A percentile compares a stretch with the other conserved stretches of the same genome.
Evolutionary conservation across 208 protist species (phyloP).

Genomic region (Wallacemonas sp.): DNA sequence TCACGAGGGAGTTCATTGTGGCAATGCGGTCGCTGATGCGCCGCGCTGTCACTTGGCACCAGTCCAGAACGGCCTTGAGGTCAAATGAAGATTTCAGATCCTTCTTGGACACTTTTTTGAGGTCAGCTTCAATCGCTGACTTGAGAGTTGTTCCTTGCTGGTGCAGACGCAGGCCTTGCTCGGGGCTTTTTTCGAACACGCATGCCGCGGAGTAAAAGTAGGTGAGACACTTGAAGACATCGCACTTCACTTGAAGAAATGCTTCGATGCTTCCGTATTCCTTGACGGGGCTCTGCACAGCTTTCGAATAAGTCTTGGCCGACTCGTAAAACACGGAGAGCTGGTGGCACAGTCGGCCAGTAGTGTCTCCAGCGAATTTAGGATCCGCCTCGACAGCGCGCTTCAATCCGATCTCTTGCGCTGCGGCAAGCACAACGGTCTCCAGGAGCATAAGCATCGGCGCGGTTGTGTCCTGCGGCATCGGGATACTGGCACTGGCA

Average conservation of each 20-base stretch:
- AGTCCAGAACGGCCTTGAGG: slow-evolving; percentile 35
- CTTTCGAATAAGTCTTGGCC: slow-evolving; percentile 18
- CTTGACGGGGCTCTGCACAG: slow-evolving; percentile 25
- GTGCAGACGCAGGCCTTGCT: slow-evolving; percentile 38
- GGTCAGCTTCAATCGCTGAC: slow-evolving; percentile 1
- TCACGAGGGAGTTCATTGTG: slow-evolving; percentile 65
- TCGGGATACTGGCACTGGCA: slow-evolving; percentile 29
- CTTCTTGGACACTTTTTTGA: slow-evolving; percentile 22
- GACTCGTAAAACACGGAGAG: slow-evolving; percentile 52
- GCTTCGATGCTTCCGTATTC: slow-evolving; percentile 30
- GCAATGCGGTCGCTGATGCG: slow-evolving; percentile 45
- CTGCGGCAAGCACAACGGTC: slow-evolving; percentile 47
- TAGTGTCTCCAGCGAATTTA: slow-evolving; percentile 30
- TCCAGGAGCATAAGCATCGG: slow-evolving; percentile 36
- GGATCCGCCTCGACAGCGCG: slow-evolving; percentile 45
- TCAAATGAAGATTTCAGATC: slow-evolving; percentile 44
- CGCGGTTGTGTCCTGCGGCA: slow-evolving; percentile 34
- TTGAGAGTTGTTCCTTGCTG: slow-evolving; percentile 21
- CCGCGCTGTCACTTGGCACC: slow-evolving; percentile 23
- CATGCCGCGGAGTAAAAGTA: slow-evolving; percentile 51
- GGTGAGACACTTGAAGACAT: slow-evolving; percentile 43
- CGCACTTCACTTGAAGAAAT: slow-evolving; percentile 43
- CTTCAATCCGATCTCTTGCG: slow-evolving; percentile 61
- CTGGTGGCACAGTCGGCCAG: slow-evolving; percentile 49
- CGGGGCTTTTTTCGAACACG: slow-evolving; percentile 41